Evolutionary conservation across 2,329 filamentous ascomycete genomes (phyloP), one percentile per base, ranked within the genome.

Genomic region (Diaporthe citri): DNA sequence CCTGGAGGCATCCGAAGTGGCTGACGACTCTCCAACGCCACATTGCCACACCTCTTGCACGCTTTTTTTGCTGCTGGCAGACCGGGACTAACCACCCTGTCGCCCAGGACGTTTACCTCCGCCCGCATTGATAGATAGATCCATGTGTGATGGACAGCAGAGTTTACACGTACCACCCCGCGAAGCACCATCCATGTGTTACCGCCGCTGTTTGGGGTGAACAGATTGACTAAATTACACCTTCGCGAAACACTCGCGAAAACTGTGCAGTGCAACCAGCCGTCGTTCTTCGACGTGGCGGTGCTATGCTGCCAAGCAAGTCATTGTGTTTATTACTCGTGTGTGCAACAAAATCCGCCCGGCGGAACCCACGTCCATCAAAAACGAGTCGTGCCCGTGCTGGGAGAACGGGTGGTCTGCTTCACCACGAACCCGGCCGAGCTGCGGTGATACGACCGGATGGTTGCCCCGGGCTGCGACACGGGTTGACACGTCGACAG

Each of bases 11-110:
- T 52, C 64, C 34, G 4, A 12, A 55, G 28, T 69, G 48, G 64
- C 64, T 69, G 64, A 69, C 64, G n/a, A 69, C 64, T 55, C 64
- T 28, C 67, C 67, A 46, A 10, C 48, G 39, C 39, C 41, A 34
- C 55, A 57, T 28, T 59, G 55, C 64, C 64, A 39, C 46, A 36
- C 13, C 25, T 28, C 25, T 13, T 28, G 51, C n/a, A 31, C 25
- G 52, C 28, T 28, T 8, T 36, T 28, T 8, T 36, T 41, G 56
- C 59, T 41, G 17, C 25, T 28, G 20, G 51, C 51, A 36, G 31
- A 10, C 36, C 20, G 8, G 28, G 48, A 13, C 48, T n/a, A 25
- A 51, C 48, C 22, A n/a, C 36, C 17, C 6, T 2, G 56, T 4
- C 1, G 3, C 7, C n/a, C 13, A 62, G 39, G 59, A 62, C 39